Evolutionary conservation across 139 green algal species (phyloP).

Genomic region (Chlamydomonas urium): DNA sequence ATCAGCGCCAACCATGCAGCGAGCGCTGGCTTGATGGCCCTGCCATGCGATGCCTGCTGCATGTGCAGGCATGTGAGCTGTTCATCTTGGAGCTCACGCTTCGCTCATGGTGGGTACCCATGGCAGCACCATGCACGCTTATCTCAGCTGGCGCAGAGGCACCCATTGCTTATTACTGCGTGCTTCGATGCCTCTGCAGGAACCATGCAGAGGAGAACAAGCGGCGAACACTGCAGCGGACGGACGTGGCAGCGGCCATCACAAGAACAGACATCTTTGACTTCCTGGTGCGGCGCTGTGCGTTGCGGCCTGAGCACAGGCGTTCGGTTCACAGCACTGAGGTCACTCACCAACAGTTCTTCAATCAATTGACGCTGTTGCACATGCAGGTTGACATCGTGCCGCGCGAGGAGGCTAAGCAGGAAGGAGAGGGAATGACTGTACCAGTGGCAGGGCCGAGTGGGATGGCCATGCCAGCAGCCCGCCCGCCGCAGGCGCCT

Average conservation of each 20-base stretch:
- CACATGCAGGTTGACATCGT: constrained; percentile 79
- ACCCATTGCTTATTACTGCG: no score
- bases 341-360: neutral
- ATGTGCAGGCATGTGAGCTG: constrained; percentile 89
- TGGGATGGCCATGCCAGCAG: neutral
- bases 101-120: constrained; percentile 89
- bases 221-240: constrained; percentile 89
- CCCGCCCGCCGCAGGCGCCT: neutral
- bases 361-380: neutral
- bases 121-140: constrained; percentile 16
- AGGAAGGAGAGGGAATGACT: constrained; percentile 15
- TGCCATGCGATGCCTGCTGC: neutral
- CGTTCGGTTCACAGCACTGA: neutral
- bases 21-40: no score
- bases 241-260: constrained; percentile 94
- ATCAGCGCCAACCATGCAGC: no score
- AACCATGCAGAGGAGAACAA: constrained; percentile 95
- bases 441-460: no score
- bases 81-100: constrained; percentile 96
- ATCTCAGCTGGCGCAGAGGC: neutral
- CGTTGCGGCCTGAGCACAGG: neutral
- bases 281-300: constrained; percentile 74
- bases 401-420: constrained; percentile 65
- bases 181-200: no score
- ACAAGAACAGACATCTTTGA: constrained; percentile 89